Percentiles rank a stretch among this genome's conserved stretches.
Evolutionary conservation across 495 filamentous ascomycete genomes (phyloP).

Genomic region (Tuber borchii): DNA sequence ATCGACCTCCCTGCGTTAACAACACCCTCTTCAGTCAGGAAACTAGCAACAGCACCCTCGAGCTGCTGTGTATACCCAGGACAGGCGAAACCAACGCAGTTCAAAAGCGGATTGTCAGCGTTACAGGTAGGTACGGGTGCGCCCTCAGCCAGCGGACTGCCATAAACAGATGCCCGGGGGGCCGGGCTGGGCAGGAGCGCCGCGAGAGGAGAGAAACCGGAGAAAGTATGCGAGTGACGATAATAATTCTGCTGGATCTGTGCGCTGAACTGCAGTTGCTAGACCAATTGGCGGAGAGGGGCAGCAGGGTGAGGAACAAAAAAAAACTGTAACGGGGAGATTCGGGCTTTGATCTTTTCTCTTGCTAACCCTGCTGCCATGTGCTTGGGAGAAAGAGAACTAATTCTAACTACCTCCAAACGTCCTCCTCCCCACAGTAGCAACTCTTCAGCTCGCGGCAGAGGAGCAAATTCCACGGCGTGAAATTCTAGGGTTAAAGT

Average conservation of each 20-base stretch:
- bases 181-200: constrained; percentile 18
- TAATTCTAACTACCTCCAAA: not conserved
- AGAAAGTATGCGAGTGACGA: constrained; percentile 5
- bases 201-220: constrained; percentile 20
- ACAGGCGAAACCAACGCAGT: constrained; percentile 47
- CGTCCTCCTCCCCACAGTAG: constrained; percentile 1
- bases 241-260: not conserved
- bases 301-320: not conserved
- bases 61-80: constrained; percentile 52
- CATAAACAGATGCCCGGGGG: constrained; percentile 16
- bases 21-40: constrained; percentile 44
- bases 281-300: not conserved
- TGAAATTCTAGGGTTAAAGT: constrained; percentile 23
- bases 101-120: constrained; percentile 24
- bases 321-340: not conserved
- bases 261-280: not conserved
- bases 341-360: constrained; percentile 5
- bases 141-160: constrained; percentile 12
- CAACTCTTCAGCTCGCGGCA: not conserved
- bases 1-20: constrained; percentile 45
- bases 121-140: constrained; percentile 18
- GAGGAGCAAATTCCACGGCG: constrained; percentile 3
- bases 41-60: constrained; percentile 46
- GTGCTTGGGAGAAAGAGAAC: not conserved
- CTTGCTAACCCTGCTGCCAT: not conserved